These are phyloP conservation scores for Solanum peruvianum DNA, from an alignment of 257 asterid genomes.

Conservation along the genomic window DNA sequence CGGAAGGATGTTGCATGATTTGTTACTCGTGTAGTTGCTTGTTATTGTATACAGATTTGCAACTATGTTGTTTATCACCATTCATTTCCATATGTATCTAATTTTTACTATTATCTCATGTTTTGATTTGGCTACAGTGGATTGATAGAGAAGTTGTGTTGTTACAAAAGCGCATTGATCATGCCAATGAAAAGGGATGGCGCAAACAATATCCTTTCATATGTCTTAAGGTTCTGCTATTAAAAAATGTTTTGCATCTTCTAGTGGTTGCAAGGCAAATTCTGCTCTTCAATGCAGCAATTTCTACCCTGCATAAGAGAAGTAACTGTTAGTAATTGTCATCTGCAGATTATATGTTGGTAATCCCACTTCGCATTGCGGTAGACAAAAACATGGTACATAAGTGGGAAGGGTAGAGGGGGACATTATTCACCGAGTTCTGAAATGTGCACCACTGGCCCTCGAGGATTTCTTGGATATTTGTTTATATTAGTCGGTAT, in stretches of 20 bases:
- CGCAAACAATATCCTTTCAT: slow-evolving; percentile 86
- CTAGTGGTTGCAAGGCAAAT: background rate
- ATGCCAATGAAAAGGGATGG: slow-evolving; percentile 89
- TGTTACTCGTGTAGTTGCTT: background rate
- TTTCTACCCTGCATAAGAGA: background rate
- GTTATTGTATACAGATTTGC: background rate
- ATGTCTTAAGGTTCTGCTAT: slow-evolving; percentile 1
- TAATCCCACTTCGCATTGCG: background rate
- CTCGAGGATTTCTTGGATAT: background rate
- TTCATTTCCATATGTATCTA: background rate
- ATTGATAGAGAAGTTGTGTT: slow-evolving; percentile 45
- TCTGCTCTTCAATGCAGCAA: background rate
- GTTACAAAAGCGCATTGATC: slow-evolving; percentile 55
- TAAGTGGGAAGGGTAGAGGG: background rate
- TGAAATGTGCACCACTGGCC: background rate
- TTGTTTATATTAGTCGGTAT: background rate
- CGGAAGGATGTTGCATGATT: background rate
- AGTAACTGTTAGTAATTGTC: background rate
- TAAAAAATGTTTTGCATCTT: background rate
- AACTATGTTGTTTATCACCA: background rate
- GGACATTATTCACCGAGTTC: background rate
- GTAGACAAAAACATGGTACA: background rate
- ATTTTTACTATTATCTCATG: background rate
- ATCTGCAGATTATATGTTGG: background rate
- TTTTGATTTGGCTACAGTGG: slow-evolving; percentile 47